These are phyloP conservation scores for Mycosphaerella sp. DNA, from an alignment of 2,329 filamentous ascomycete genomes.

Conservation along the genomic window DNA sequence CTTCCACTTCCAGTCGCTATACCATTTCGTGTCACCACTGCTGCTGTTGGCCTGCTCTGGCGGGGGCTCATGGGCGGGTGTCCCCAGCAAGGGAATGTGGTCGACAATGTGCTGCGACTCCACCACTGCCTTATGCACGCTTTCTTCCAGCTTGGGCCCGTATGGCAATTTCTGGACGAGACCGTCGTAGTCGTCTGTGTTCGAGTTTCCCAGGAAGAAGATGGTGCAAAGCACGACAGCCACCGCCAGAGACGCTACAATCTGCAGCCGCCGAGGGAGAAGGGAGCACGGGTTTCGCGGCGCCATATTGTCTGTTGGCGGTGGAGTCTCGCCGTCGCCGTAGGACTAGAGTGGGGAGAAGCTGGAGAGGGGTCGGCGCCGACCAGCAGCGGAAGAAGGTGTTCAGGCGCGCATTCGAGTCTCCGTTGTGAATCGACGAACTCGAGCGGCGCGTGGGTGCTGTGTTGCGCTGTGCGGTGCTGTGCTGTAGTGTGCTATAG, in stretches of 20 bases:
- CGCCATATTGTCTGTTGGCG: conserved; percentile 1
- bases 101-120: conserved; percentile 37
- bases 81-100: conserved; percentile 53
- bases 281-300: conserved; percentile 33
- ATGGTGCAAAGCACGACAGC: conserved; percentile 37
- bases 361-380: not conserved
- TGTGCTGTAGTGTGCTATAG: not conserved
- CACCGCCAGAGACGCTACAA: conserved; percentile 37
- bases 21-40: conserved; percentile 74
- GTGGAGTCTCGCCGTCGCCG: not conserved
- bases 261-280: conserved; percentile 45
- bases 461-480: too few relatives aligned
- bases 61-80: conserved; percentile 64
- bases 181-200: conserved; percentile 25
- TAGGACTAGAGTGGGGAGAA: not conserved
- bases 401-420: conserved; percentile 2
- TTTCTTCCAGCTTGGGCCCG: conserved; percentile 35
- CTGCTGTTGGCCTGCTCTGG: conserved; percentile 72
- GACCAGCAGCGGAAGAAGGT: conserved; percentile 8
- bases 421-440: not conserved
- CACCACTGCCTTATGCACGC: conserved; percentile 35
- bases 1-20: conserved; percentile 82
- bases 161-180: conserved; percentile 32
- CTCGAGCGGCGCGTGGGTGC: not conserved
- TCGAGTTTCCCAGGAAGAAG: conserved; percentile 33